Base-by-base conservation (phyloP, 2,329 filamentous ascomycete genomes). In the Chrysoporthe puriensis region DNA sequence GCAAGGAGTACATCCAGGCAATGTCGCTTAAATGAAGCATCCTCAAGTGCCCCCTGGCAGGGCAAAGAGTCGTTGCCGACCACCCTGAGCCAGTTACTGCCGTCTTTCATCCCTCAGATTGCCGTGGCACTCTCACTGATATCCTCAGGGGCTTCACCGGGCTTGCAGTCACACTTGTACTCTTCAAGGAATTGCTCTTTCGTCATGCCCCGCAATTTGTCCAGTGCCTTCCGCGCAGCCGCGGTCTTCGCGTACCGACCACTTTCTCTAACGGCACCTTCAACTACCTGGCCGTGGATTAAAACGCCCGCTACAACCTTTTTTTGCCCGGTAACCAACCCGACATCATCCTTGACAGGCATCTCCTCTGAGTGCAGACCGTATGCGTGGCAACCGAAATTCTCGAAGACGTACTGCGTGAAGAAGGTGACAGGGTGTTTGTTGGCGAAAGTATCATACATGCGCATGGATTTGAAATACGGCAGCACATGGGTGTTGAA, bases 381-480 rank as follows among this genome's bases (percentile, higher is more conserved):
- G 83, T 85, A 88, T 64, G 82, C 76, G 2, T 67, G 79, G 77
- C 95, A 97, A 40, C 84, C 86, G 69, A 93, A 89, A 13, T 87
- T 83, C 13, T 84, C 82, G 9, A 86, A 82, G 69, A 97, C 81
- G 69, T 87, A 82, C 57, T 88, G 87, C 52, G 87, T 82, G 0
- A 97, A 83, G 54, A 87, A 87, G 0, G 92, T 97, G 4, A 92
- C 90, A 0, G 95, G 95, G 72, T 98, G 94, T 44, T 91, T 91
- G 73, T 91, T 93, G 1, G 93, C 94, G 76, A 92, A 97, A 0
- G 87, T 88, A 77, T 98, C 94, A 77, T 97, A 97, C 50, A 96
- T 85, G 3, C 84, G 82, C 89, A 98, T 97, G 77, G 97, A 91
- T 63, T 86, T 83, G 76, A 98, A 98, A 79, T 89, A 97, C 2